These are phyloP conservation scores for Senecio squalidus DNA, from an alignment of 140 eudicot genomes.

Conservation along the genomic window DNA sequence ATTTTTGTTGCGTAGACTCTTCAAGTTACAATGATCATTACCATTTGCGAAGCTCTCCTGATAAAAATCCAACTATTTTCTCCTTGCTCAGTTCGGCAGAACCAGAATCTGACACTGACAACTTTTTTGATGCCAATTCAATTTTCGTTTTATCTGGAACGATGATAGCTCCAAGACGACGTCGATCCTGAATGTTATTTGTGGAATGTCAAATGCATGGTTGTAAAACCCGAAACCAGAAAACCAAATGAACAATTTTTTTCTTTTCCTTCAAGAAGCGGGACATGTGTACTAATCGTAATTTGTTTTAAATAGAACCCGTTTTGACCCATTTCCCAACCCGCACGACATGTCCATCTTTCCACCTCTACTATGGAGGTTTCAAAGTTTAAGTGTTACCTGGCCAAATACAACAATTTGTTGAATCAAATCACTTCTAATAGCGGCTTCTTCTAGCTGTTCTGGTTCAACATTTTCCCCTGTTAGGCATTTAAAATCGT, in stretches of 20 bases:
- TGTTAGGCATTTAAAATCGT: slow-evolving; percentile 16
- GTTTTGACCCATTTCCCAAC: no score
- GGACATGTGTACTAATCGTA: no score
- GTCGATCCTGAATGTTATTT: slow-evolving; percentile 59
- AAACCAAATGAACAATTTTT: no score
- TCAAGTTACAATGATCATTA: slow-evolving; percentile 13
- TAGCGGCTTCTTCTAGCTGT: slow-evolving; percentile 91
- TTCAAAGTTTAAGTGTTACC: slow-evolving; percentile 31
- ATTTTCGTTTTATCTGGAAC: slow-evolving; percentile 90
- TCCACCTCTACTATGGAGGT: background rate
- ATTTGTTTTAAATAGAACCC: no score
- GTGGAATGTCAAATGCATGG: background rate
- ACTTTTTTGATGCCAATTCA: slow-evolving; percentile 34
- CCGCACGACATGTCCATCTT: no score
- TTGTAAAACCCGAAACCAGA: no score
- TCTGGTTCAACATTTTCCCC: slow-evolving; percentile 97
- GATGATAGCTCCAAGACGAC: slow-evolving; percentile 93
- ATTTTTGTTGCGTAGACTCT: background rate
- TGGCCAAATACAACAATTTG: slow-evolving; percentile 93
- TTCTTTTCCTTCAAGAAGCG: no score
- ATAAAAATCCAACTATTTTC: slow-evolving; percentile 42
- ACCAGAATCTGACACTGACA: slow-evolving; percentile 38
- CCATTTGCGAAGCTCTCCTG: slow-evolving; percentile 75
- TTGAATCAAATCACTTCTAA: slow-evolving; percentile 72
- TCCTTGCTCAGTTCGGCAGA: slow-evolving; percentile 48